Conservation (phyloP, 2,329 filamentous ascomycete genomes). For the Fusarium oligoseptatum region DNA sequence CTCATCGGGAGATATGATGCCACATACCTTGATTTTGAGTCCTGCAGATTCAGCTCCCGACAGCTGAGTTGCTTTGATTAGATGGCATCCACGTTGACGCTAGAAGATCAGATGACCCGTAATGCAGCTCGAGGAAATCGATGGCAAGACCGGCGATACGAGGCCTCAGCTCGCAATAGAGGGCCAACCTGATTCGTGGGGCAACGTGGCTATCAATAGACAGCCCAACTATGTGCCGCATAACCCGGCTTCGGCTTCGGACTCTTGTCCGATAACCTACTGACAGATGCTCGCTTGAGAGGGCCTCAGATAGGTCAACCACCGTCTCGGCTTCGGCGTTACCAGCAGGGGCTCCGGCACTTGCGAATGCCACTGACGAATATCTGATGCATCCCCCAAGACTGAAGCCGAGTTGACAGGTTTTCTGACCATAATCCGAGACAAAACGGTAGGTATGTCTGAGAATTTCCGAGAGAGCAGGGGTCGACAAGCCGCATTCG, state of each 20-base stretch:
- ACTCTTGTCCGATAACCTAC: not conserved
- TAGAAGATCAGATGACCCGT: conserved; percentile 32
- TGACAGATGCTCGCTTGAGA: not conserved
- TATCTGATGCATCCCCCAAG: not conserved
- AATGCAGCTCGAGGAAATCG: conserved; percentile 1
- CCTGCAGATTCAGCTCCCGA: conserved; percentile 5
- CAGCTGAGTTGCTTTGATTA: not conserved
- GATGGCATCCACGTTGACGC: conserved; percentile 19
- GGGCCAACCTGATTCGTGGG: not conserved
- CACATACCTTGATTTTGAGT: conserved; percentile 6
- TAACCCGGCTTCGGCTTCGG: conserved; percentile 6
- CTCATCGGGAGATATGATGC: conserved; percentile 1
- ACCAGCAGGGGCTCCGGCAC: not conserved
- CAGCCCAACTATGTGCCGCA: conserved; percentile 2
- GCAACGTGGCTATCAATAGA: not conserved
- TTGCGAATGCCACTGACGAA: not conserved
- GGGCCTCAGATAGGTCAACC: not conserved
- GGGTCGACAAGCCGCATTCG: conserved; percentile 21
- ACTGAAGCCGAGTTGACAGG: not conserved
- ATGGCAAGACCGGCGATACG: conserved; percentile 1
- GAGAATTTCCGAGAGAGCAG: conserved; percentile 29
- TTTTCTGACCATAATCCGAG: conserved; percentile 1
- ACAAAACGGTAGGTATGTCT: conserved; percentile 24
- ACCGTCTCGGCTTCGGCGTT: not conserved
- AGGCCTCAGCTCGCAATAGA: not conserved